Percentiles rank a stretch among this genome's conserved stretches.
Conservation (phyloP, 331 rosid species). For the Saraca asoca region DNA sequence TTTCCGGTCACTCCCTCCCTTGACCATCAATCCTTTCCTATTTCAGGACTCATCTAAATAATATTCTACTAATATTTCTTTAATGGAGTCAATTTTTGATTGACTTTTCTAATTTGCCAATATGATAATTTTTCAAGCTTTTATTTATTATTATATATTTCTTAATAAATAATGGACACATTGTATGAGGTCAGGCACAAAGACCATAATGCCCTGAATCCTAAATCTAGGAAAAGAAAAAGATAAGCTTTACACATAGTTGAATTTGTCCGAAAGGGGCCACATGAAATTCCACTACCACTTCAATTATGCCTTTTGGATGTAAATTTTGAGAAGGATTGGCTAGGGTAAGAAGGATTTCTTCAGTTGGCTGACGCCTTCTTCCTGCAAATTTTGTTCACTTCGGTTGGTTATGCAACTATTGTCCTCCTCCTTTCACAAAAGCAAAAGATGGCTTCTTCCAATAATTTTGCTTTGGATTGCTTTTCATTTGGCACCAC, state of each 20-base stretch:
- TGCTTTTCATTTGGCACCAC: background rate
- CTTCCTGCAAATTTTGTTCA: background rate
- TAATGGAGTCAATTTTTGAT: background rate
- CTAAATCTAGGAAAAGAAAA: slow-evolving; percentile 19
- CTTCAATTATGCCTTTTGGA: slow-evolving; percentile 28
- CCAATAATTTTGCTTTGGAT: background rate
- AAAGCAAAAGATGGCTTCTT: slow-evolving; percentile 17
- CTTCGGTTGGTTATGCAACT: slow-evolving; percentile 5
- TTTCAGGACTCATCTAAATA: background rate
- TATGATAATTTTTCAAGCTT: background rate
- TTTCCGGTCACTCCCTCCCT: background rate
- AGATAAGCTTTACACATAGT: slow-evolving; percentile 18
- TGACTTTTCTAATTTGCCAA: background rate
- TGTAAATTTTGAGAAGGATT: slow-evolving; percentile 11
- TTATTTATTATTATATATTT: too few relatives aligned
- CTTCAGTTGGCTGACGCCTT: slow-evolving; percentile 4
- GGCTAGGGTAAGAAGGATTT: slow-evolving; percentile 8
- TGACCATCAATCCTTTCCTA: background rate
- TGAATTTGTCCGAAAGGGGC: slow-evolving; percentile 1
- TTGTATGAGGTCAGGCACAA: slow-evolving; percentile 5
- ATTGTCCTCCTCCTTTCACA: slow-evolving; percentile 13
- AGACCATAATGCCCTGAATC: slow-evolving; percentile 7
- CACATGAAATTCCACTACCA: slow-evolving; percentile 13
- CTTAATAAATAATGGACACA: background rate
- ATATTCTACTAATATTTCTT: background rate